Evolutionary conservation across 2,329 filamentous ascomycete genomes (phyloP).

Genomic region (Epichloe gansuensis): DNA sequence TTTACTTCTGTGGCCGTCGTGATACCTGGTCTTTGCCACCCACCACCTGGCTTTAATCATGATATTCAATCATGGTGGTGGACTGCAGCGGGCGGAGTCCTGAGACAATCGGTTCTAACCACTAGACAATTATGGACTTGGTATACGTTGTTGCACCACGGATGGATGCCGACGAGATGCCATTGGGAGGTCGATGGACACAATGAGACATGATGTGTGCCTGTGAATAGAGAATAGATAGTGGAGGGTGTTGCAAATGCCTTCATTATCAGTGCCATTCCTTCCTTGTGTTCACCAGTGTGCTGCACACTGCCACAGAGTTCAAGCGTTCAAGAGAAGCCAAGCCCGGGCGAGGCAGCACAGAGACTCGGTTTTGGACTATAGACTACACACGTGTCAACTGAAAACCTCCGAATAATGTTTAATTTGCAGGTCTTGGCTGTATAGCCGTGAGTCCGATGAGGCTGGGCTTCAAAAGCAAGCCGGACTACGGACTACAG

Average conservation of each 20-base stretch:
- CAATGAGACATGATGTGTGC: neutral
- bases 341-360: neutral
- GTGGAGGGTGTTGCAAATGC: neutral
- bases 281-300: neutral
- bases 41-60: neutral
- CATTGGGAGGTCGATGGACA: neutral
- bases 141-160: neutral
- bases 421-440: constrained; percentile 2
- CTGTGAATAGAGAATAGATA: neutral
- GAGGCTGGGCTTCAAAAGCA: neutral
- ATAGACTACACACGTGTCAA: neutral
- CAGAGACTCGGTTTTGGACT: neutral
- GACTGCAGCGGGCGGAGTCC: neutral
- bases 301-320: too few species aligned
- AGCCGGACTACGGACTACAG: neutral
- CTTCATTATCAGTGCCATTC: neutral
- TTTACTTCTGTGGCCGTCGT: neutral
- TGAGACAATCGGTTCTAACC: neutral
- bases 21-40: neutral
- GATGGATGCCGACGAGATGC: neutral
- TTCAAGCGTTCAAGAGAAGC: neutral
- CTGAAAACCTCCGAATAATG: neutral
- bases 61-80: neutral
- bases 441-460: neutral
- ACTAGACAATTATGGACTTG: neutral